Base-by-base conservation (phyloP, 768 basidiomycete species). In the Phlegmacium glaucopus region DNA sequence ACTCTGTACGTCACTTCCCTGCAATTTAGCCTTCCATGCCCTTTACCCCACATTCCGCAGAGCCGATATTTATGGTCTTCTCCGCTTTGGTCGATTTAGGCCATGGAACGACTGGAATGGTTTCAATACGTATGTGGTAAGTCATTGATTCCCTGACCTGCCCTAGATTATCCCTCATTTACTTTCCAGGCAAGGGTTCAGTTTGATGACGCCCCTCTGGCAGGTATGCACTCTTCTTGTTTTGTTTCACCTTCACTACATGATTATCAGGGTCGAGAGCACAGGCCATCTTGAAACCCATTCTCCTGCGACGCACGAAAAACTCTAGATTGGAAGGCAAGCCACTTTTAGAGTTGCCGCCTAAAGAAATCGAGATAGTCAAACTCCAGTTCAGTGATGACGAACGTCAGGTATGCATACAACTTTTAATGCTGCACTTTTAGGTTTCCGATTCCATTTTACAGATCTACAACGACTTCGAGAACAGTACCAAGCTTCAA, bases 251-350 rank as follows among this genome's bases (percentile, higher is more conserved):
- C 34, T 17, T 2, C 7, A 17, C 38, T 13, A 28, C 32, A 16
- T 32, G 32, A 8, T 18, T 32, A 6, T 40, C 37, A 72, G 81
- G 81, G 4, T 65, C 75, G 27, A 77, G 86, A 11, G 83, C 85
- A 0, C 87, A 85, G 55, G 76, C 78, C 9, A 78, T 90, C 35
- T 67, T 91, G 38, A 77, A 79, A 48, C 78, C 82, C 1, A 66
- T 86, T 44, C 62, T 90, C 18, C 69, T 92, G n/a, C 76, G 90
- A 4, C 74, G 90, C 3, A 90, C 83, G 22, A 91, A 91, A 59
- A 70, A 83, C 49, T 77, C 84, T 0, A 68, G 54, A 17, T 56
- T 79, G 51, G 87, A 91, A 54, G 88, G 88, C 1, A 69, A 82
- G 50, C 84, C 83, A 2, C 74, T 90, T 30, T 67, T 92, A 11